phyloP scores from a whole-genome alignment of 208 protist genomes.

The Tritrichomonas foetus region DNA sequence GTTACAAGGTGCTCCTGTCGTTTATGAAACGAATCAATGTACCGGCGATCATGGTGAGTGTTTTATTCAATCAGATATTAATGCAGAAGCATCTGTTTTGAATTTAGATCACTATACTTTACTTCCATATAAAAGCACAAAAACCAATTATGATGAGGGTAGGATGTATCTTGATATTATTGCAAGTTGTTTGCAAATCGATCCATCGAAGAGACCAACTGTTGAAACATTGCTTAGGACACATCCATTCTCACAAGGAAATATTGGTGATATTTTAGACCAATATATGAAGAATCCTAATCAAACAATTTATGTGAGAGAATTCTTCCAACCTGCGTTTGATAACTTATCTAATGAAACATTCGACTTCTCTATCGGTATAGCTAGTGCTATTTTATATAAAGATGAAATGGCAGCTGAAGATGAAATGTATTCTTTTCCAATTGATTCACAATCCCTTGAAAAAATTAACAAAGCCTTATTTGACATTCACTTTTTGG shows the following conservation, averaged over 20 bases:
- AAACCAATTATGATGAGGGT: neutral
- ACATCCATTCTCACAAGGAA: neutral
- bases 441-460: neutral
- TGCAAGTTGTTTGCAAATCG: neutral
- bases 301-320: neutral
- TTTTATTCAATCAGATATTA: neutral
- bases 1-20: neutral
- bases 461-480: neutral
- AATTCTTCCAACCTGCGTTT: neutral
- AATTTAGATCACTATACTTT: neutral
- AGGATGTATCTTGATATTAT: neutral
- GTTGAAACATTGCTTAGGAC: neutral
- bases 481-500: conserved; percentile 19
- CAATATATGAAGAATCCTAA: neutral
- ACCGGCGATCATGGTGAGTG: neutral
- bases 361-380: neutral
- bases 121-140: conserved; percentile 7
- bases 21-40: neutral
- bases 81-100: neutral
- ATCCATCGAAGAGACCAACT: neutral
- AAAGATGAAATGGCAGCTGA: neutral
- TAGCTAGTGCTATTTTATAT: neutral
- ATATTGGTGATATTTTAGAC: neutral
- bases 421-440: neutral
- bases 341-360: neutral